Percentiles rank a stretch among this genome's conserved stretches.
Evolutionary conservation across 1,284 basidiomycete genomes (phyloP).

Genomic region (Malassezia cuniculi): DNA sequence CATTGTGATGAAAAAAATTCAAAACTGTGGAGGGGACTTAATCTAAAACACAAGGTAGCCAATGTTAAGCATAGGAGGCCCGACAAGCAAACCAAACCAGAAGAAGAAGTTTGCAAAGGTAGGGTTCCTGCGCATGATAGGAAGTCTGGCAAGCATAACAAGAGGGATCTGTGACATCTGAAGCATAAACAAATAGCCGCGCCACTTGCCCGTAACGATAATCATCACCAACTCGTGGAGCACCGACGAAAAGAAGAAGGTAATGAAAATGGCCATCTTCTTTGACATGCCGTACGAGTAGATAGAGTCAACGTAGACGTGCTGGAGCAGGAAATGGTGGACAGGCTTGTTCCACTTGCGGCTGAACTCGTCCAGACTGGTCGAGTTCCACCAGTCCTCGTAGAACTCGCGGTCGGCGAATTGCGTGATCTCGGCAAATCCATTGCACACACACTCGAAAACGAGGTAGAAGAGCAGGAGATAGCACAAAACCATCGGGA

Average conservation of each 20-base stretch:
- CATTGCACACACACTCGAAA: constrained; percentile 73
- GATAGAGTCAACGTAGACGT: constrained; percentile 78
- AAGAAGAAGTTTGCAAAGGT: constrained; percentile 56
- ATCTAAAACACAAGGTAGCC: constrained; percentile 49
- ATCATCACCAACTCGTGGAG: constrained; percentile 94
- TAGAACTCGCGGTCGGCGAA: constrained; percentile 96
- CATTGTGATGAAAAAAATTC: neutral
- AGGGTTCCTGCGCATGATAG: constrained; percentile 43
- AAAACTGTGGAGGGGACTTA: neutral
- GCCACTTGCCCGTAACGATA: constrained; percentile 45
- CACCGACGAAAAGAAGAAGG: constrained; percentile 55
- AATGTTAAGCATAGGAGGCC: constrained; percentile 83
- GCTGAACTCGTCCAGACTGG: constrained; percentile 80
- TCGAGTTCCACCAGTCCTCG: constrained; percentile 96
- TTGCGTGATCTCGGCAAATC: constrained; percentile 61
- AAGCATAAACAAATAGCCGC: constrained; percentile 42
- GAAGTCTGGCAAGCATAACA: constrained; percentile 63
- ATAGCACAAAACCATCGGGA: constrained; percentile 73
- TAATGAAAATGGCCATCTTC: constrained; percentile 70
- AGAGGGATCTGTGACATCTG: constrained; percentile 84
- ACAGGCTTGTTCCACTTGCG: constrained; percentile 50
- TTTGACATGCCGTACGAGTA: constrained; percentile 62
- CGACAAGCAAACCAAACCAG: constrained; percentile 69
- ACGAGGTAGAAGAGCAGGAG: constrained; percentile 45
- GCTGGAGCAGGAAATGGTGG: constrained; percentile 80